Percentiles rank a stretch among this genome's conserved stretches.
These are phyloP conservation scores for Ganoderma meredithae DNA, from an alignment of 1,284 basidiomycete genomes.

Conservation along the genomic window DNA sequence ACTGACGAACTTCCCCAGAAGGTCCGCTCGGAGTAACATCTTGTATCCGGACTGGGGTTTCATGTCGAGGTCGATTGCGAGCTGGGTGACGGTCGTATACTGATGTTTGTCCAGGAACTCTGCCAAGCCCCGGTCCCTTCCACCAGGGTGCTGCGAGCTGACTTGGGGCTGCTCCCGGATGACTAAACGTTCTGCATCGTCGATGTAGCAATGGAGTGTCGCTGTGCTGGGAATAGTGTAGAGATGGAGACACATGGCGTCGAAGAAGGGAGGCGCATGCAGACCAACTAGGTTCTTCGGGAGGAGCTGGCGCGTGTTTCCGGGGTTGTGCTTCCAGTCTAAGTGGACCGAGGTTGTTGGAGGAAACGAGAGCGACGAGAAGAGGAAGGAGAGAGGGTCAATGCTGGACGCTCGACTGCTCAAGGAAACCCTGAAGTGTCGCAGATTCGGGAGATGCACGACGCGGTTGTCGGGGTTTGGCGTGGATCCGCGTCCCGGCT, in stretches of 20 bases:
- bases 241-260: neutral
- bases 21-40: neutral
- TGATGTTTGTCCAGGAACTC: neutral
- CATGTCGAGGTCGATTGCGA: neutral
- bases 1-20: neutral
- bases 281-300: neutral
- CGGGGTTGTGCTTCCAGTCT: neutral
- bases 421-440: neutral
- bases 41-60: too few relatives aligned
- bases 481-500: neutral
- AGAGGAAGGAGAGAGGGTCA: too few relatives aligned
- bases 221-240: too few relatives aligned
- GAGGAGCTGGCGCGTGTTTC: neutral
- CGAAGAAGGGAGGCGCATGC: neutral
- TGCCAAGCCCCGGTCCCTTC: too few relatives aligned
- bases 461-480: too few relatives aligned
- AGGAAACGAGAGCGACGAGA: neutral
- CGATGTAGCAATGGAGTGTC: neutral
- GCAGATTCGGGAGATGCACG: neutral
- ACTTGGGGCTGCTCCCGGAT: neutral
- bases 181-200: neutral
- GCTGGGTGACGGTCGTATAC: neutral
- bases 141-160: neutral
- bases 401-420: too few relatives aligned
- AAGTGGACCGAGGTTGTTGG: neutral